These are phyloP conservation scores for Candida chilensis DNA, from an alignment of 805 yeast genomes.

Conservation along the genomic window DNA sequence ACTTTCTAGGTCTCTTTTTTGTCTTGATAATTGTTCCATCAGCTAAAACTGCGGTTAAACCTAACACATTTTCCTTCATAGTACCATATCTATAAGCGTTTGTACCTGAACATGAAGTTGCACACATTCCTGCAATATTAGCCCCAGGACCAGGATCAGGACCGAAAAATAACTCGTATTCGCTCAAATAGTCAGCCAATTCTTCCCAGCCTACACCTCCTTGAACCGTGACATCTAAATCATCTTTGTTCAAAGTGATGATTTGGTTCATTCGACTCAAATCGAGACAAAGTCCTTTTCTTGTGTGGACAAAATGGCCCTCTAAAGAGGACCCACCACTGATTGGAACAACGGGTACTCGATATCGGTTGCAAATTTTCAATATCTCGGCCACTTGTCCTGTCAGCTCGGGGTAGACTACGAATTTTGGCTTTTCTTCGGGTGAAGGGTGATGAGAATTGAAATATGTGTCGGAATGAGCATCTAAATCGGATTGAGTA, in stretches of 20 bases:
- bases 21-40: slow-evolving; percentile 77
- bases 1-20: slow-evolving; percentile 63
- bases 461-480: slow-evolving; percentile 27
- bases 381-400: slow-evolving; percentile 22
- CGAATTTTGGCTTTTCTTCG: slow-evolving; percentile 20
- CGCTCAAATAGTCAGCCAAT: slow-evolving; percentile 22
- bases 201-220: slow-evolving; percentile 39
- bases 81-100: slow-evolving; percentile 76
- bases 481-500: slow-evolving; percentile 32
- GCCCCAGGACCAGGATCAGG: slow-evolving; percentile 64
- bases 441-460: slow-evolving; percentile 28
- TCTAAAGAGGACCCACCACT: slow-evolving; percentile 33
- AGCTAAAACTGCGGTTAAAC: slow-evolving; percentile 66
- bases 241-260: slow-evolving; percentile 26
- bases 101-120: slow-evolving; percentile 74
- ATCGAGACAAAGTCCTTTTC: slow-evolving; percentile 23
- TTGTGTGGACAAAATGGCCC: slow-evolving; percentile 30
- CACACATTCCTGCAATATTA: slow-evolving; percentile 69
- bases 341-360: slow-evolving; percentile 32
- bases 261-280: slow-evolving; percentile 24
- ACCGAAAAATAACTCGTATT: slow-evolving; percentile 16
- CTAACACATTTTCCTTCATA: slow-evolving; percentile 64
- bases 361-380: slow-evolving; percentile 19
- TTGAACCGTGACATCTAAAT: slow-evolving; percentile 32
- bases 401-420: slow-evolving; percentile 25